Conservation (phyloP, 2,329 filamentous ascomycete species). For the Coleophoma crateriformis region DNA sequence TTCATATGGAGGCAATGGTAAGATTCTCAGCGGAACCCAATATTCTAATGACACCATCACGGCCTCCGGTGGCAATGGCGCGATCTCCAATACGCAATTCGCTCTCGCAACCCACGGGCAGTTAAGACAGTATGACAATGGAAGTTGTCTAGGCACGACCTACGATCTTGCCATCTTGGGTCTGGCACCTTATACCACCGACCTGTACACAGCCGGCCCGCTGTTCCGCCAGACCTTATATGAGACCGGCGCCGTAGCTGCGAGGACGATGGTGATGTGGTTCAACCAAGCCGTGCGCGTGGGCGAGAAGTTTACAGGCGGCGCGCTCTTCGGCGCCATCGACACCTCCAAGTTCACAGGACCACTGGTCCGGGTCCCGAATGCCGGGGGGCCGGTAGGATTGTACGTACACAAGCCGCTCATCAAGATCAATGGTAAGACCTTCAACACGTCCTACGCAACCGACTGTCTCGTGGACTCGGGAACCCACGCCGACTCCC, state of each 20-base stretch:
- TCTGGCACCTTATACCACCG: constrained; percentile 20
- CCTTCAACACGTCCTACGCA: constrained; percentile 7
- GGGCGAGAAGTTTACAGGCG: constrained; percentile 22
- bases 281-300: constrained; percentile 23
- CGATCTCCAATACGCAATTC: constrained; percentile 20
- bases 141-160: constrained; percentile 9
- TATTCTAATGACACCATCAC: constrained; percentile 21
- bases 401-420: constrained; percentile 18
- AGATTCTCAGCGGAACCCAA: constrained; percentile 6
- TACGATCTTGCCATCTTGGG: constrained; percentile 28
- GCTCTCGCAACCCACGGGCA: constrained; percentile 21
- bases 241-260: constrained; percentile 20
- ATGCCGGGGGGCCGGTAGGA: constrained; percentile 6
- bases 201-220: constrained; percentile 14
- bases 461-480: constrained; percentile 27
- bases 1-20: constrained; percentile 11
- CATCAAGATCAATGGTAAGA: constrained; percentile 16
- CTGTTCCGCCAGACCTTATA: constrained; percentile 27
- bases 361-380: constrained; percentile 23
- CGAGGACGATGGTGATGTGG: constrained; percentile 27
- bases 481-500: constrained; percentile 21
- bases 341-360: constrained; percentile 28
- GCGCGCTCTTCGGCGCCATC: constrained; percentile 27
- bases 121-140: constrained; percentile 12
- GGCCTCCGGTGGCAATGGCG: constrained; percentile 14